Percentiles rank a stretch among this genome's conserved stretches.
These are phyloP conservation scores for Exophiala calicioides DNA, from an alignment of 2,329 filamentous ascomycete genomes.

Conservation along the genomic window DNA sequence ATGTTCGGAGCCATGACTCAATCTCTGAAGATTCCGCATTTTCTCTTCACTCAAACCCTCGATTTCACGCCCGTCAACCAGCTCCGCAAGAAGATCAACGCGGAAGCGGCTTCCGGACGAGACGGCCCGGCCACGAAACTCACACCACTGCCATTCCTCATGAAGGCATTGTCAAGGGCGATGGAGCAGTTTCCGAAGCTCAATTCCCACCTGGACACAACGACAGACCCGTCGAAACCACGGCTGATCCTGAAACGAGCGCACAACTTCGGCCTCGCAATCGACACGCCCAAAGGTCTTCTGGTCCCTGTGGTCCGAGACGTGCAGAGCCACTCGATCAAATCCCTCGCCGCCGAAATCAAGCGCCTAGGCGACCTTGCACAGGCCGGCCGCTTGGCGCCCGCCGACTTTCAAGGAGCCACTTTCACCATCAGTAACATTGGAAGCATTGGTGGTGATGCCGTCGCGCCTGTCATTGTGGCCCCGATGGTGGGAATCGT, in stretches of 20 bases:
- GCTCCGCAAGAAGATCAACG: conserved; percentile 56
- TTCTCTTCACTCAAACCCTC: conserved; percentile 88
- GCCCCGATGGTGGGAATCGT: conserved; percentile 77
- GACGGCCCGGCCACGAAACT: conserved; percentile 62
- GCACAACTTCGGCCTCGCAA: conserved; percentile 93
- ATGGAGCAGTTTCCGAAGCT: conserved; percentile 79
- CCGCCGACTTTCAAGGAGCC: conserved; percentile 77
- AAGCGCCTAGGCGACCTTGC: conserved; percentile 71
- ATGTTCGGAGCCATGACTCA: conserved; percentile 99
- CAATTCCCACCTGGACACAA: conserved; percentile 76
- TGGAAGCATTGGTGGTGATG: conserved; percentile 88
- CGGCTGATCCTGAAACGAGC: conserved; percentile 73
- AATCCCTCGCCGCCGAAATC: conserved; percentile 76
- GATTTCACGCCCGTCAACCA: conserved; percentile 73
- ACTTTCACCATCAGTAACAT: conserved; percentile 97
- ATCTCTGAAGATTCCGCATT: conserved; percentile 88
- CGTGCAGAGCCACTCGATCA: conserved; percentile 73
- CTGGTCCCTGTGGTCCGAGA: conserved; percentile 89
- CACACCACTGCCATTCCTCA: conserved; percentile 88
- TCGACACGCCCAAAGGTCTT: conserved; percentile 86
- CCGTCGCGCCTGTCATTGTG: conserved; percentile 86
- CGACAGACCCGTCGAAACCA: conserved; percentile 63
- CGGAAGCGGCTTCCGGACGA: conserved; percentile 51
- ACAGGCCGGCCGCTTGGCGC: conserved; percentile 68
- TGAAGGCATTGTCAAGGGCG: conserved; percentile 89